Evolutionary conservation across 495 filamentous ascomycete species (phyloP), one percentile per base, ranked within the genome.

Genomic region (Penicillium coprophilum): DNA sequence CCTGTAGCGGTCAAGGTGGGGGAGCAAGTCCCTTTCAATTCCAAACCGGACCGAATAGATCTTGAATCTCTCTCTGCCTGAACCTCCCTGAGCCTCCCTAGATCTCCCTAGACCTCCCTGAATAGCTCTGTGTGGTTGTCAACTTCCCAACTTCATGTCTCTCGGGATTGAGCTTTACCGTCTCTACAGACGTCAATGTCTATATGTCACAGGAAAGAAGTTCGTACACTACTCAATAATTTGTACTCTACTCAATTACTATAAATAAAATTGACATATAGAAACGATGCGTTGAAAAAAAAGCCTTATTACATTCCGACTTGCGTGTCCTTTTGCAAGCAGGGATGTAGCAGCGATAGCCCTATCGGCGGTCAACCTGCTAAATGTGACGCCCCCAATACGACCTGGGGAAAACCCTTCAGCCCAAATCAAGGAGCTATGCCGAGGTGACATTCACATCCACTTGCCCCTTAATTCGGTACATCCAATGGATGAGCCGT

Each of bases 131-230:
- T n/a, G n/a, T n/a, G n/a, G n/a, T n/a, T n/a, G n/a, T n/a, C n/a
- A n/a, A n/a, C n/a, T n/a, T n/a, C n/a, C n/a, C n/a, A n/a, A n/a
- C n/a, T n/a, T n/a, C n/a, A n/a, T n/a, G n/a, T n/a, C n/a, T n/a
- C n/a, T n/a, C n/a, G 54, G 57, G 39, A 55, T 57, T 63, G 49
- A 50, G 31, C 52, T 59, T 46, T 17, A 32, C 43, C 23, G 38
- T 45, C 21, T 11, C 7, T 41, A 21, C 19, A 40, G 19, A 28
- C 7, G 24, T 28, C 5, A 27, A 30, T 6, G 5, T 30, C 27
- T n/a, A 43, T 31, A n/a, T 15, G 0, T 12, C 10, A 28, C 1
- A 46, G 15, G 13, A 13, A 5, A 24, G n/a, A n/a, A n/a, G n/a
- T n/a, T n/a, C n/a, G n/a, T n/a, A n/a, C n/a, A n/a, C n/a, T n/a